Conservation (phyloP, 2,329 filamentous ascomycete genomes). For the Aspergillus hortae region DNA sequence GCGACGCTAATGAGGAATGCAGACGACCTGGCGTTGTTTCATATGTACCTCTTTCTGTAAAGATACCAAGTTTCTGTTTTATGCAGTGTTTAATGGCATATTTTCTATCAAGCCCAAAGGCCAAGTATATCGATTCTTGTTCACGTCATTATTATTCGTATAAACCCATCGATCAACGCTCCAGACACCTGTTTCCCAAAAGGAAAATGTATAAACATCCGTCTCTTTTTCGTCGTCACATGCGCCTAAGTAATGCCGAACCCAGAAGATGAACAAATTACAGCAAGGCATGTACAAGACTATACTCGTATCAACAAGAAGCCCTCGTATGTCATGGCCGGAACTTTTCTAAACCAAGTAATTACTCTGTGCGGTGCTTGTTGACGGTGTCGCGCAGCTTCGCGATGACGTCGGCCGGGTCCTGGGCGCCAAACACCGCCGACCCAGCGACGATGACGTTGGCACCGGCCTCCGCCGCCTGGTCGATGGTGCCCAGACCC, state of each 20-base stretch:
- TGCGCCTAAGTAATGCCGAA: neutral
- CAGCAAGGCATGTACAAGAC: neutral
- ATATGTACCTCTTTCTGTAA: slow-evolving; percentile 5
- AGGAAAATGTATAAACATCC: neutral
- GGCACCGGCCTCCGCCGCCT: slow-evolving; percentile 89
- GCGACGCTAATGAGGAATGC: too few species aligned
- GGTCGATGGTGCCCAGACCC: slow-evolving; percentile 82
- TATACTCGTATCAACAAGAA: neutral
- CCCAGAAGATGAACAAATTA: neutral
- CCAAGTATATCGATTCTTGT: too few species aligned
- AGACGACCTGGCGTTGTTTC: too few species aligned
- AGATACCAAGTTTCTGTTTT: slow-evolving; percentile 10
- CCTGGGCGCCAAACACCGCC: slow-evolving; percentile 88
- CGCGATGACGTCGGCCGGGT: slow-evolving; percentile 82
- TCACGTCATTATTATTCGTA: too few species aligned
- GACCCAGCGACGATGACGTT: slow-evolving; percentile 98
- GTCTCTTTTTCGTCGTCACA: slow-evolving; percentile 2
- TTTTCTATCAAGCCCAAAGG: too few species aligned
- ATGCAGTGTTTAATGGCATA: neutral
- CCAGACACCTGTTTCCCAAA: neutral
- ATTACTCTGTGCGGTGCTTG: slow-evolving; percentile 40
- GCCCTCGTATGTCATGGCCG: slow-evolving; percentile 3
- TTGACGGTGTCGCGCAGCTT: slow-evolving; percentile 77
- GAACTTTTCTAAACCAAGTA: neutral
- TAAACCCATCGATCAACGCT: neutral